Evolutionary conservation across 2,329 filamentous ascomycete genomes (phyloP), one percentile per base, ranked within the genome.

Genomic region (Chalaropsis thielavioides): DNA sequence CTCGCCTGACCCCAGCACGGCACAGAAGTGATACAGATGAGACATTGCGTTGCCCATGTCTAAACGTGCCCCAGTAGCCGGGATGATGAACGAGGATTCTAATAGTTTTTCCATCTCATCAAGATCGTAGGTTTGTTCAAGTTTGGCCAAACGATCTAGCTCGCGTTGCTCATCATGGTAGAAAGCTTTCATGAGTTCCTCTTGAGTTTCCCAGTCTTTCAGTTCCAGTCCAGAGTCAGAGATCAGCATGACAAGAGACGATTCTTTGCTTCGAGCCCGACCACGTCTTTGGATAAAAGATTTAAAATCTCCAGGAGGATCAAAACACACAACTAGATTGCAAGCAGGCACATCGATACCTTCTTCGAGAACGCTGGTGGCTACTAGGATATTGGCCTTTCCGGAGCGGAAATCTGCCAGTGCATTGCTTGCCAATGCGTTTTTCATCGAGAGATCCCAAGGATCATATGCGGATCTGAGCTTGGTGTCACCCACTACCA

Each of bases 1-100:
- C 31, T 82, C 80, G 0, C 76, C 77, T 0, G 76, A 75, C 0
- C 82, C 79, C 0, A 91, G 72, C 0, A 80, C 79, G 0, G 78
- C 76, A 73, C 92, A 96, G 69, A 96, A 95, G 73, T 95, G 90
- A 59, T 88, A 79, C 1, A 97, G 79, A 72, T 94, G 90, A n/a
- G 79, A 74, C 60, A 86, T 83, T 0, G 90, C 88, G 69, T 88
- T 88, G 44, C 89, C 82, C 1, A 90, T 78, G 11, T 88, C 88
- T 15, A 96, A 75, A 13, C 83, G 74, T 0, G 89, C 90, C 3
- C 85, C 76, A 0, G 79, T 81, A 24, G 73, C 68, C 24, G 75
- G 67, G 4, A 81, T 73, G 17, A 70, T 69, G 58, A 80, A 75
- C 41, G 54, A 67, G 11, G 40, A 71, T 40, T 68, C 71, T 61